phyloP scores from a whole-genome alignment of 495 filamentous ascomycete genomes.

The Neurospora sp. region DNA sequence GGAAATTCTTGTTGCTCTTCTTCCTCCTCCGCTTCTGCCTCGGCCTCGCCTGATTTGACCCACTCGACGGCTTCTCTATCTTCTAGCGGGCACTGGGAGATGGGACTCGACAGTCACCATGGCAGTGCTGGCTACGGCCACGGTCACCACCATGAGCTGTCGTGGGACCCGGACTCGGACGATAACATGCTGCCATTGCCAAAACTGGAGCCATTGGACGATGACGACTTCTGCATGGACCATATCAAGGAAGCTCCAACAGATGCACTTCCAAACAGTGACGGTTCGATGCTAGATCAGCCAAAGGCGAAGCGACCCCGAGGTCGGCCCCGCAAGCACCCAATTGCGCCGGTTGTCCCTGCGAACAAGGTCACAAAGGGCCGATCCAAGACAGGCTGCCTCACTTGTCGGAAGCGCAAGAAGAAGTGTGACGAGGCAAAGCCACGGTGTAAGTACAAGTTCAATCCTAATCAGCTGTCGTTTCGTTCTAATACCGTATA shows the following conservation, averaged over 20 bases:
- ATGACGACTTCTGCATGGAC: conserved; percentile 37
- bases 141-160: conserved; percentile 18
- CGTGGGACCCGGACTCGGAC: conserved; percentile 30
- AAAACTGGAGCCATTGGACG: conserved; percentile 38
- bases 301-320: conserved; percentile 47
- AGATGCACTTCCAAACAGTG: neutral
- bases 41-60: conserved; percentile 17
- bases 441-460: conserved; percentile 55
- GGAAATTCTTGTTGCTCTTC: conserved; percentile 11
- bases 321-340: conserved; percentile 80
- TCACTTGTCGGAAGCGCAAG: conserved; percentile 83
- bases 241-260: conserved; percentile 33
- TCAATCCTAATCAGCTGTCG: neutral
- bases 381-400: conserved; percentile 89
- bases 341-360: conserved; percentile 39
- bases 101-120: conserved; percentile 3
- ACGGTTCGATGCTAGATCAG: conserved; percentile 16
- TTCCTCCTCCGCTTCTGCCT: conserved; percentile 22
- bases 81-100: conserved; percentile 24
- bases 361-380: conserved; percentile 67
- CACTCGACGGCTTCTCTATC: conserved; percentile 25
- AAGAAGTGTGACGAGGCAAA: conserved; percentile 98
- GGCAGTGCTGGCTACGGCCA: conserved; percentile 7
- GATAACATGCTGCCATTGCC: conserved; percentile 25
- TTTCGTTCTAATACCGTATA: conserved; percentile 21